These are phyloP conservation scores for Euphorbia tirucalli DNA, from an alignment of 345 rosid genomes.

Conservation along the genomic window DNA sequence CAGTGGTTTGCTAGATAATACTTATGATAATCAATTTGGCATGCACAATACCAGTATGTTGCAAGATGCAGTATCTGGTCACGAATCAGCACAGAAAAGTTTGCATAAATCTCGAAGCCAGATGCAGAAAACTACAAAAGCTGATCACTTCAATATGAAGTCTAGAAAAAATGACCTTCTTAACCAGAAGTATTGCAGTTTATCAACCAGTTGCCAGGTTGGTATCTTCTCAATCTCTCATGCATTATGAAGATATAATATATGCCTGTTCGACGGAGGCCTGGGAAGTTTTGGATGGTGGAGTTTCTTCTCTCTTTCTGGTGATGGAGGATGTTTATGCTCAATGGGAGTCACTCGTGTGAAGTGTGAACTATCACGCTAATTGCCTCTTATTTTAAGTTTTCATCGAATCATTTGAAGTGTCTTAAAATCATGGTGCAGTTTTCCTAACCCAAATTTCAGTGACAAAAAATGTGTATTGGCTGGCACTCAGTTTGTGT, in stretches of 20 bases:
- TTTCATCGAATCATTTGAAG: background rate
- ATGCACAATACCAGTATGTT: slow-evolving; percentile 11
- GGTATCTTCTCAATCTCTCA: slow-evolving; percentile 19
- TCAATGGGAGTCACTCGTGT: background rate
- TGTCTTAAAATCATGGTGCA: background rate
- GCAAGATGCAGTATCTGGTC: slow-evolving; percentile 15
- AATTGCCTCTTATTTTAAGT: too few relatives aligned
- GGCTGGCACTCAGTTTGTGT: background rate
- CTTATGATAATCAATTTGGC: slow-evolving; percentile 5
- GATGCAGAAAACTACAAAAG: slow-evolving; percentile 28
- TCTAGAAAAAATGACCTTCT: slow-evolving; percentile 44
- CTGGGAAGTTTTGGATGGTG: background rate
- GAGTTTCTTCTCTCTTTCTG: background rate
- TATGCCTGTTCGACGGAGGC: background rate
- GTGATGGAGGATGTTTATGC: too few relatives aligned
- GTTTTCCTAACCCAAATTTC: background rate
- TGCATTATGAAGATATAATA: background rate
- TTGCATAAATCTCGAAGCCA: slow-evolving; percentile 23
- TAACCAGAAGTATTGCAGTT: slow-evolving; percentile 53
- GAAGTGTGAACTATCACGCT: background rate
- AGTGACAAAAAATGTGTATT: background rate
- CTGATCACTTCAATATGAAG: slow-evolving; percentile 16
- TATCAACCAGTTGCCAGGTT: slow-evolving; percentile 49
- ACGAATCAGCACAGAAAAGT: slow-evolving; percentile 19
- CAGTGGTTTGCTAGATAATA: background rate